Percentiles rank a stretch among this genome's conserved stretches.
Conservation (phyloP, 176 grass and related monocot genomes). For the Musa acuminata region DNA sequence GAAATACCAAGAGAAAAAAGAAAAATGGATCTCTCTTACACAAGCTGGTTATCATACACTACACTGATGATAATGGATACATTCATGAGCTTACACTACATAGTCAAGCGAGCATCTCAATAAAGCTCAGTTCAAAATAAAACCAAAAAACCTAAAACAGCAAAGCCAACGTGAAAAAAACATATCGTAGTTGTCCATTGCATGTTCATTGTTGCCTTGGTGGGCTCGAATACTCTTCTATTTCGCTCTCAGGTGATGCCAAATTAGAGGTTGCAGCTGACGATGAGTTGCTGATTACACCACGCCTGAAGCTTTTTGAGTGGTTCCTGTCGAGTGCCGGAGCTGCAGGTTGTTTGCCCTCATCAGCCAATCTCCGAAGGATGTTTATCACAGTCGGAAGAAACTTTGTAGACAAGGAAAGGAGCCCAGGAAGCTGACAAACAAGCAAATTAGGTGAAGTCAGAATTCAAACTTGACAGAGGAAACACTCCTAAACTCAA, state of each 20-base stretch:
- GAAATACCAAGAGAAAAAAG: too few species aligned
- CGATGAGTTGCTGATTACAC: slow-evolving; percentile 38
- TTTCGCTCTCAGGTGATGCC: slow-evolving; percentile 40
- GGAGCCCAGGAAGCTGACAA: slow-evolving; percentile 60
- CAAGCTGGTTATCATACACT: too few species aligned
- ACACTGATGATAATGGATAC: too few species aligned
- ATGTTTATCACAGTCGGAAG: slow-evolving; percentile 92
- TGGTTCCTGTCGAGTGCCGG: slow-evolving; percentile 36
- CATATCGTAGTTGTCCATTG: neutral
- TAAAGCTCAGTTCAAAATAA: too few species aligned
- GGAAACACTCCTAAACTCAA: neutral
- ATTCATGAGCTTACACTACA: too few species aligned
- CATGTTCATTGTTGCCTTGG: slow-evolving; percentile 36
- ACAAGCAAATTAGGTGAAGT: slow-evolving; percentile 4
- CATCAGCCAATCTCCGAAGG: slow-evolving; percentile 71
- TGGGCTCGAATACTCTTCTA: slow-evolving; percentile 52
- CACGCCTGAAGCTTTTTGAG: slow-evolving; percentile 33
- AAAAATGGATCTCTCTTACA: too few species aligned
- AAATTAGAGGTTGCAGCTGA: slow-evolving; percentile 55
- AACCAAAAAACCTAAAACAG: too few species aligned
- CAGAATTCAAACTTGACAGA: neutral
- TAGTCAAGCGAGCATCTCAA: too few species aligned
- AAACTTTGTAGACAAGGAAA: slow-evolving; percentile 89
- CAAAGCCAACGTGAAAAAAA: too few species aligned
- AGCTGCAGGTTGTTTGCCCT: slow-evolving; percentile 43